Percentiles rank a stretch among this genome's conserved stretches.
phyloP scores from a whole-genome alignment of 2,329 filamentous ascomycete species.

The Ceratocystis lukuohia region DNA sequence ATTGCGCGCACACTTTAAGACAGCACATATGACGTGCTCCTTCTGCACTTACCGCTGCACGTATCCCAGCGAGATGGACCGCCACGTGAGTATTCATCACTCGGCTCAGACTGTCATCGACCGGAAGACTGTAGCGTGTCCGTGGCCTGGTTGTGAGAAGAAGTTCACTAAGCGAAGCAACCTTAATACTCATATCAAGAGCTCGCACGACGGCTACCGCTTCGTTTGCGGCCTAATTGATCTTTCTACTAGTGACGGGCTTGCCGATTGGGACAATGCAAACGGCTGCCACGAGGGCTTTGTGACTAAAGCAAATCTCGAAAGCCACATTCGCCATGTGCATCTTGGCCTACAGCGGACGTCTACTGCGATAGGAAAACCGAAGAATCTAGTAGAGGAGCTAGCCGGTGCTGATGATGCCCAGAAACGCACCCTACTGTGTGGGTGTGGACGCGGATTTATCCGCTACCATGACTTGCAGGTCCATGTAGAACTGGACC shows the following conservation, averaged over 20 bases:
- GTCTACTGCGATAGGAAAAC: conserved; percentile 17
- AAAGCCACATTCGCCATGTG: conserved; percentile 71
- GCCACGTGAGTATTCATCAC: conserved; percentile 68
- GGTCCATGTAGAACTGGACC: conserved; percentile 30
- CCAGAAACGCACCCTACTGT: conserved; percentile 33
- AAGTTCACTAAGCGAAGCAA: conserved; percentile 77
- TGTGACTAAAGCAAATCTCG: conserved; percentile 61
- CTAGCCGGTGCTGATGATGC: conserved; percentile 31
- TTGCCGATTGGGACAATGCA: conserved; percentile 50
- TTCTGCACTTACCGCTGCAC: conserved; percentile 59
- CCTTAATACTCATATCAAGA: conserved; percentile 63
- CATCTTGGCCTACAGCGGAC: conserved; percentile 53
- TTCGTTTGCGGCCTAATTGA: conserved; percentile 68
- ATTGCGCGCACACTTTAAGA: conserved; percentile 59
- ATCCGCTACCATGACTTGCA: conserved; percentile 38
- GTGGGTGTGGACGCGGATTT: conserved; percentile 37
- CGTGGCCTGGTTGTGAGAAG: conserved; percentile 54
- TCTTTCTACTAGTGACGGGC: conserved; percentile 33
- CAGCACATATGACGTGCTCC: conserved; percentile 60
- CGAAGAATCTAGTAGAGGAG: conserved; percentile 30
- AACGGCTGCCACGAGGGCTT: conserved; percentile 65
- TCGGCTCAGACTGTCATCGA: conserved; percentile 47
- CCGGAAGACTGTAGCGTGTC: conserved; percentile 53
- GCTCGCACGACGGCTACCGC: conserved; percentile 59
- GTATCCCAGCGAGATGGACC: conserved; percentile 53